Conservation (phyloP, 108 stramenopile species). For the Skeletonema potamos region DNA sequence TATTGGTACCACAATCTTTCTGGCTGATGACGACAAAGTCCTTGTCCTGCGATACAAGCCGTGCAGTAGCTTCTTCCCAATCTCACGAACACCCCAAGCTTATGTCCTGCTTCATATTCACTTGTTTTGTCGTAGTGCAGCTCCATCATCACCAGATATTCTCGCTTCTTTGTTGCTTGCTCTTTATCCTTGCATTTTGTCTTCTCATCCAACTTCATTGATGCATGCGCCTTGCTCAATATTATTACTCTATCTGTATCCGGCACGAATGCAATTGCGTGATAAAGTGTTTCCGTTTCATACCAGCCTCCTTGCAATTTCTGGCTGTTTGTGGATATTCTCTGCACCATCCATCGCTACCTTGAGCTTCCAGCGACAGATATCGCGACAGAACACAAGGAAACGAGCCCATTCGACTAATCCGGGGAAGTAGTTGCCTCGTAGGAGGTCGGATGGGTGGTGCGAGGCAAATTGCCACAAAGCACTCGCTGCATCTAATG, state of each 20-base stretch:
- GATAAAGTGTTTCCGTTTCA: background rate
- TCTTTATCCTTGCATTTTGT: background rate
- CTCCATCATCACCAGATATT: constrained; percentile 2
- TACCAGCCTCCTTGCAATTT: background rate
- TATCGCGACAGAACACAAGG: background rate
- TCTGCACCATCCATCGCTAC: background rate
- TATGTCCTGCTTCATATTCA: background rate
- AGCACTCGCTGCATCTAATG: background rate
- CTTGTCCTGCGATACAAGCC: background rate
- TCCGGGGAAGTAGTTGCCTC: constrained; percentile 2
- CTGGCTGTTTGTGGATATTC: background rate
- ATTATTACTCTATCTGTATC: background rate
- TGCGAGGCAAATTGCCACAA: constrained; percentile 2
- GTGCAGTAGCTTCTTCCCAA: background rate
- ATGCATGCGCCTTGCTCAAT: background rate
- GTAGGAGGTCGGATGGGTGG: background rate
- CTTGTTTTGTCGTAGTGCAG: background rate
- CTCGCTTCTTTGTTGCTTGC: background rate
- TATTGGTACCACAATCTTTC: background rate
- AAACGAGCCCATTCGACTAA: background rate
- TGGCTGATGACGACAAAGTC: background rate
- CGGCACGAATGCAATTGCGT: constrained; percentile 1
- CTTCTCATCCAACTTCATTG: constrained; percentile 1
- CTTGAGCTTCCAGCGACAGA: background rate
- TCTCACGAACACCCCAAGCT: background rate